A percentile compares a stretch with the other conserved stretches of the same genome.
phyloP scores from a whole-genome alignment of 805 yeast genomes.

The Lipomyces japonicus region DNA sequence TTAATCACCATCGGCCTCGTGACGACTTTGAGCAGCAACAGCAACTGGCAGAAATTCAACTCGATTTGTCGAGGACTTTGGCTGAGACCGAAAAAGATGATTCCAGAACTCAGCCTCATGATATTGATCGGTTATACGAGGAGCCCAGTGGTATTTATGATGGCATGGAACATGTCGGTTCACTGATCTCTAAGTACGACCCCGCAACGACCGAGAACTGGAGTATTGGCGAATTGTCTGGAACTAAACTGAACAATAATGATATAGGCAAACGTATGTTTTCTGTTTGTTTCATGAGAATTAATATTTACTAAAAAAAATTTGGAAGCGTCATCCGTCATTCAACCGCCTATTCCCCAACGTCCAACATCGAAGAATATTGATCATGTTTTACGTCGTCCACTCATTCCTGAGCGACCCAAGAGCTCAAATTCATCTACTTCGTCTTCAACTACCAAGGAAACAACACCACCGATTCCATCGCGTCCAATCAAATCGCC shows the following conservation, averaged over 20 bases:
- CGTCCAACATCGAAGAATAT: constrained; percentile 15
- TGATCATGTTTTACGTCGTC: no score
- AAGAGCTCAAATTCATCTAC: constrained; percentile 7
- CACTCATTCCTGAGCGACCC: constrained; percentile 10
- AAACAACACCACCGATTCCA: not conserved
- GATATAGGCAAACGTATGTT: not conserved
- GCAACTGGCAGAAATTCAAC: constrained; percentile 22
- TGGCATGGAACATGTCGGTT: constrained; percentile 21
- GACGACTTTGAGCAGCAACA: constrained; percentile 15
- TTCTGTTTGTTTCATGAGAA: not conserved
- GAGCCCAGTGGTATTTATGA: constrained; percentile 7
- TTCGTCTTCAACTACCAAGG: constrained; percentile 1
- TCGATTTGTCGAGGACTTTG: constrained; percentile 21
- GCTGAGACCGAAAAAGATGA: constrained; percentile 20
- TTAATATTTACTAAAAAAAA: constrained; percentile 53
- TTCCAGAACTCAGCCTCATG: not conserved
- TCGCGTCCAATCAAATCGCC: not conserved
- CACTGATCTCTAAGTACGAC: constrained; percentile 8
- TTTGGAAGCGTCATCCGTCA: not conserved
- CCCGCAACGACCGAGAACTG: constrained; percentile 6
- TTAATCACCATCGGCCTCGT: constrained; percentile 10
- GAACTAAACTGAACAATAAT: not conserved
- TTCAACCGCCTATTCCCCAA: constrained; percentile 11
- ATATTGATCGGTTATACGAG: not conserved
- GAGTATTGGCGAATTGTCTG: constrained; percentile 13